Evolutionary conservation across 306 rosid species (phyloP), one percentile per base, ranked within the genome.

Genomic region (Prunus armeniaca): DNA sequence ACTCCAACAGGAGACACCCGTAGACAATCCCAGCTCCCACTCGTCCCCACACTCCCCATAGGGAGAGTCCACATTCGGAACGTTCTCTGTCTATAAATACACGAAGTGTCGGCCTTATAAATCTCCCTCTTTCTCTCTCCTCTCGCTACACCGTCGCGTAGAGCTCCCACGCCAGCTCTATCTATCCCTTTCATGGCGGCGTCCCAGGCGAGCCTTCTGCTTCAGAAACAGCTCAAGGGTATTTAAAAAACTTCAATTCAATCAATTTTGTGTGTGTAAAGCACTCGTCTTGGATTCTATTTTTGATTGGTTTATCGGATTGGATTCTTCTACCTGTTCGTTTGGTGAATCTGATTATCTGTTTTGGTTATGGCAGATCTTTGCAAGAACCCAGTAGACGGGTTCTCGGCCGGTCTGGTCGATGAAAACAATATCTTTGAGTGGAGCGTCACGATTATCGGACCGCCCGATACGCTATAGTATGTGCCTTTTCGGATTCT

Each of bases 391-490:
- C 98, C 97, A 0, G 98, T 95, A 5, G 98, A 92, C 38, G 98
- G 98, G 1, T 95, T 95, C 84, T 95, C 98, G 11, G 98, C 98
- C 5, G 98, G 98, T 78, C 90, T 95, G 69, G 96, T 95, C 1
- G 97, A 92, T 20, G 98, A 95, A 80, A 88, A 4, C 76, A 92
- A 92, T 86, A 90, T 95, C 69, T 95, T 95, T 68, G 98, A 95
- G 78, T 95, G 98, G 98, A 95, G 98, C 84, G 98, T 95, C 57
- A 95, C 98, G 52, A 77, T 95, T 83, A 95, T 95, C 84, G 98
- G 98, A 55, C 98, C 98, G 12, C 98, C 98, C 8, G 98, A 95
- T 88, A 95, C 98, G 78, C 98, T 92, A 3, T 95, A 95, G 98
- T 95, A 88, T 70, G 91, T 74, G 0, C 67, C 13, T 10, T 55